Percentiles rank a stretch among this genome's conserved stretches.
These are phyloP conservation scores for Lithospermum erythrorhizon DNA, from an alignment of 257 asterid species.

Conservation along the genomic window DNA sequence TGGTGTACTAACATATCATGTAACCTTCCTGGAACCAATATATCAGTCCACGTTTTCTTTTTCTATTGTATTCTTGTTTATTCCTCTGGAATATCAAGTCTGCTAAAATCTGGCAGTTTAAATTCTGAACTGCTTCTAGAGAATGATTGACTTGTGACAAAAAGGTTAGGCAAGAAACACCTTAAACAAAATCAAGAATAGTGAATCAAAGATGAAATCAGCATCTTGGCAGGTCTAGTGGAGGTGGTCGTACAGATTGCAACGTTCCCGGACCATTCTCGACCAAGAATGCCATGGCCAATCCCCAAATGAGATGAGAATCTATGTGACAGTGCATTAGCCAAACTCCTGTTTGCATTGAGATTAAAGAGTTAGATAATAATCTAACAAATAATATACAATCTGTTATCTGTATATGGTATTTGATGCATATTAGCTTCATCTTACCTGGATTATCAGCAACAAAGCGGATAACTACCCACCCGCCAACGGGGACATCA, in stretches of 20 bases:
- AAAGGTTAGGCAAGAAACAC: neutral
- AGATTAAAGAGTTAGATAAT: neutral
- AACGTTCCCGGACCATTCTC: slow-evolving; percentile 44
- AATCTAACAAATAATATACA: neutral
- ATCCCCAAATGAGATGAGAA: slow-evolving; percentile 53
- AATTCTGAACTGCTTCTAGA: neutral
- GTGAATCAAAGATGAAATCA: slow-evolving; percentile 8
- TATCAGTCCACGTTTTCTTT: no score
- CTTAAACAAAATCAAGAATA: neutral
- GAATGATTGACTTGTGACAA: neutral
- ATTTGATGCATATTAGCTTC: neutral
- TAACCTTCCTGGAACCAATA: no score
- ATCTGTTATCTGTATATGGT: neutral
- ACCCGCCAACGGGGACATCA: slow-evolving; percentile 62
- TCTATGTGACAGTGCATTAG: slow-evolving; percentile 71
- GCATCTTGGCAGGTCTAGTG: slow-evolving; percentile 65
- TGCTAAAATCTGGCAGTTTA: neutral
- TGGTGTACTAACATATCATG: no score
- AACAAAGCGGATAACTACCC: slow-evolving; percentile 55
- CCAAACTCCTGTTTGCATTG: slow-evolving; percentile 46
- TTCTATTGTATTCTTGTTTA: no score
- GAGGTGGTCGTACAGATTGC: slow-evolving; percentile 61
- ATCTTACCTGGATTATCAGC: slow-evolving; percentile 63
- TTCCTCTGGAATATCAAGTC: neutral
- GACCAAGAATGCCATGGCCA: slow-evolving; percentile 53